phyloP scores from a whole-genome alignment of 2,329 filamentous ascomycete genomes.

The Beauveria sp. region DNA sequence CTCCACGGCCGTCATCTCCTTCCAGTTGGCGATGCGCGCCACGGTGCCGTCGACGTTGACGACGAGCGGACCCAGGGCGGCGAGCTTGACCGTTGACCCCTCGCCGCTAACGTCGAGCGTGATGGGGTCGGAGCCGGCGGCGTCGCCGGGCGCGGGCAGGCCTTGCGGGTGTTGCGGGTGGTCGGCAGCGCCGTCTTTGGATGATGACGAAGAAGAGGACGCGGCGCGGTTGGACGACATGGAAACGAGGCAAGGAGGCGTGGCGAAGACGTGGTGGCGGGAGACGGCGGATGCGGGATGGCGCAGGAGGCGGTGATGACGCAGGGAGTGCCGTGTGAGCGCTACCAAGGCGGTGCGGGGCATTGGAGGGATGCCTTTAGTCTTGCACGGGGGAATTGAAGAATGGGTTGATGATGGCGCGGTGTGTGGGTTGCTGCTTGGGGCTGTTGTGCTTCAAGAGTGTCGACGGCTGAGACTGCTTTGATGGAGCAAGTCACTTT shows the following conservation, averaged over 20 bases:
- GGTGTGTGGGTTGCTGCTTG: background rate
- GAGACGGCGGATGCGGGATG: background rate
- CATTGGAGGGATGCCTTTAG: background rate
- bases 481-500: background rate
- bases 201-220: background rate
- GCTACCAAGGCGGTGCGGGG: background rate
- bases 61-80: conserved; percentile 65
- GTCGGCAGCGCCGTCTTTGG: background rate
- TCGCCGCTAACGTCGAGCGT: conserved; percentile 27
- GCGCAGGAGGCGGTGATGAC: background rate
- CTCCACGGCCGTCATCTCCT: conserved; percentile 61
- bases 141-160: conserved; percentile 21
- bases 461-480: background rate
- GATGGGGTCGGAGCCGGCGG: conserved; percentile 12
- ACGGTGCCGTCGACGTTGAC: conserved; percentile 66
- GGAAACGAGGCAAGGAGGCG: background rate
- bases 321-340: background rate
- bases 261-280: background rate
- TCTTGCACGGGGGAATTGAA: background rate
- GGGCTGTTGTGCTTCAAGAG: background rate
- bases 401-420: background rate
- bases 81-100: conserved; percentile 45
- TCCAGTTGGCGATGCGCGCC: conserved; percentile 67
- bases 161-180: conserved; percentile 7
- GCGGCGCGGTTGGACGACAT: background rate